Conservation (phyloP, 2,329 filamentous ascomycete species). For the Stachybotrys chlorohalonatus region DNA sequence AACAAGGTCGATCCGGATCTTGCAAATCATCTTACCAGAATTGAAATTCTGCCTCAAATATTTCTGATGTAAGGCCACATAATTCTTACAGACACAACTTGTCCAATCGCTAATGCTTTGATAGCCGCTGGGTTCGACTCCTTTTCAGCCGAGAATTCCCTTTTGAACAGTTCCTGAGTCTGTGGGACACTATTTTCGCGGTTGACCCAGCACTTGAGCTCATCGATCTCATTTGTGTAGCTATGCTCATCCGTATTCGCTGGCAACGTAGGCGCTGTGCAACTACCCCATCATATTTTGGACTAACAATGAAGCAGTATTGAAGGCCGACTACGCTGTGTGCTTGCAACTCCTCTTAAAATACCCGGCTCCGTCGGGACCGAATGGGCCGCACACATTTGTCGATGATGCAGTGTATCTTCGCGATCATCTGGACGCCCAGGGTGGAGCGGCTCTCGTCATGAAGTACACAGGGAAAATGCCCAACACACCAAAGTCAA, state of each 20-base stretch:
- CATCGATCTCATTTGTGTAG: conserved; percentile 83
- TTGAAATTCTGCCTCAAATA: conserved; percentile 92
- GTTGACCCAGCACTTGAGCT: conserved; percentile 72
- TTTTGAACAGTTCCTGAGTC: conserved; percentile 69
- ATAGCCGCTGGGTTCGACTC: conserved; percentile 41
- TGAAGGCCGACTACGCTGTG: conserved; percentile 80
- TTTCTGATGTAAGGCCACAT: conserved; percentile 66
- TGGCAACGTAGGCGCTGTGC: conserved; percentile 64
- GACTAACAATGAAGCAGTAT: conserved; percentile 42
- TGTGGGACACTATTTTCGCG: conserved; percentile 91
- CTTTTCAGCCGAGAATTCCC: conserved; percentile 90
- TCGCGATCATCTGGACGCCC: conserved; percentile 50
- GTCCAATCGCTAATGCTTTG: neutral
- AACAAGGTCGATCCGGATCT: conserved; percentile 75
- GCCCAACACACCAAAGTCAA: conserved; percentile 25
- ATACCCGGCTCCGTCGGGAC: conserved; percentile 60
- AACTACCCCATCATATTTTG: neutral
- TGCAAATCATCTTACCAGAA: conserved; percentile 66
- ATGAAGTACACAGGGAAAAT: conserved; percentile 58
- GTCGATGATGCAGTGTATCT: conserved; percentile 79
- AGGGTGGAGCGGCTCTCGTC: conserved; percentile 58
- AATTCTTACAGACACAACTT: conserved; percentile 2
- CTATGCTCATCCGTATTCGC: conserved; percentile 85
- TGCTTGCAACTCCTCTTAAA: conserved; percentile 75
- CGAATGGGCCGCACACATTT: conserved; percentile 65